Evolutionary conservation across 208 protist genomes (phyloP).

Genomic region (Balamuthia mandrillaris): DNA sequence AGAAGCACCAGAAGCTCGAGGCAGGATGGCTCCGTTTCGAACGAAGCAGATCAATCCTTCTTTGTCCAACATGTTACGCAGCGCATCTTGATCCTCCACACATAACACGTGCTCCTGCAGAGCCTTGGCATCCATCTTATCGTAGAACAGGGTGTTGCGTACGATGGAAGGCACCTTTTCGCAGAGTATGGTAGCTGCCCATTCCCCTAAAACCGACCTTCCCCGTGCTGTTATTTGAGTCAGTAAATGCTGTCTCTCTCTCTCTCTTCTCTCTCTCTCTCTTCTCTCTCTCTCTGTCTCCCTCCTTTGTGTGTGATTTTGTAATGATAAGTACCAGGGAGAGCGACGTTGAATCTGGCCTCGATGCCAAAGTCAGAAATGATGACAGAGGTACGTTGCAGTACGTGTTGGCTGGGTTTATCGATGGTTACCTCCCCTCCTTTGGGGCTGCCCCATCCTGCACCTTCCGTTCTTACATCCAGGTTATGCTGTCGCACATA

Average conservation of each 20-base stretch:
- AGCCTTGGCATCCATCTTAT: background rate
- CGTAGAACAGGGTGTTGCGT: slow-evolving; percentile 32
- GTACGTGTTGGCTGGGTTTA: slow-evolving; percentile 78
- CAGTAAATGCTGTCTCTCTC: too few relatives aligned
- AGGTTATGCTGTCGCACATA: background rate
- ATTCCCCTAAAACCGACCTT: slow-evolving; percentile 45
- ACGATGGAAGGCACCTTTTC: slow-evolving; percentile 45
- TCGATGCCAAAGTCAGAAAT: slow-evolving; percentile 57
- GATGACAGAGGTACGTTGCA: slow-evolving; percentile 78
- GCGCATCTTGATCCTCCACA: slow-evolving; percentile 82
- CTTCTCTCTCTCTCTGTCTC: too few relatives aligned
- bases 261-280: too few relatives aligned
- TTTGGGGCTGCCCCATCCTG: slow-evolving; percentile 56
- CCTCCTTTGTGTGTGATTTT: too few relatives aligned
- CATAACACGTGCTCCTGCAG: slow-evolving; percentile 75
- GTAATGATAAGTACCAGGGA: too few relatives aligned
- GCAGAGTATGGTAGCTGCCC: slow-evolving; percentile 42
- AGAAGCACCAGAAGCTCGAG: slow-evolving; percentile 75
- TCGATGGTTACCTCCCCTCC: slow-evolving; percentile 78
- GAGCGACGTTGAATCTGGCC: slow-evolving; percentile 79
- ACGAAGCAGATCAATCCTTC: slow-evolving; percentile 86
- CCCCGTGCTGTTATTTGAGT: too few relatives aligned
- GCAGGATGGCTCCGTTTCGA: slow-evolving; percentile 83
- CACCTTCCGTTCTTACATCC: background rate
- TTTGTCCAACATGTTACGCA: too few relatives aligned